Evolutionary conservation across 495 filamentous ascomycete species (phyloP).

Genomic region (Articulospora tetracladia): DNA sequence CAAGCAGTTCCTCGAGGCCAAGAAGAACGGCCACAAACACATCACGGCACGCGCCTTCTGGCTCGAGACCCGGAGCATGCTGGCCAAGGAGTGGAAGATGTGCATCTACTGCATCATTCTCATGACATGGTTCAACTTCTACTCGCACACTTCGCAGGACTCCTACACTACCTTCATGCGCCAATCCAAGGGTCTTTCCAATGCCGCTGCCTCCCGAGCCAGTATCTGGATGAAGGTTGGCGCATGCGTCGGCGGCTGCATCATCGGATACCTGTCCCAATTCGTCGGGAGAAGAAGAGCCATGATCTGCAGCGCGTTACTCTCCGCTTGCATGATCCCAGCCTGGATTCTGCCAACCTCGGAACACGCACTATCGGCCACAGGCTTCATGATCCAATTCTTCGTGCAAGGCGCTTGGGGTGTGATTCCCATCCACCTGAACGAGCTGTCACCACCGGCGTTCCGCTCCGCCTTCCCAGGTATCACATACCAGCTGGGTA

Average conservation of each 20-base stretch:
- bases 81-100: constrained; percentile 66
- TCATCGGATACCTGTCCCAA: constrained; percentile 68
- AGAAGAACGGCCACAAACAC: constrained; percentile 44
- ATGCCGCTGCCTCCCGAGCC: constrained; percentile 57
- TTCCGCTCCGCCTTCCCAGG: constrained; percentile 70
- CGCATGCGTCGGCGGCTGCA: constrained; percentile 68
- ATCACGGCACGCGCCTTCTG: constrained; percentile 53
- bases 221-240: constrained; percentile 62
- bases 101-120: constrained; percentile 66
- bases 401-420: constrained; percentile 78
- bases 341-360: constrained; percentile 65
- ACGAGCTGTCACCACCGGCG: constrained; percentile 69
- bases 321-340: constrained; percentile 58
- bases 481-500: constrained; percentile 68
- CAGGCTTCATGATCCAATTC: constrained; percentile 75
- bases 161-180: constrained; percentile 75
- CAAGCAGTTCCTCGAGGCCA: constrained; percentile 63
- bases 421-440: constrained; percentile 74
- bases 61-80: constrained; percentile 57
- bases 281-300: constrained; percentile 65
- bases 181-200: constrained; percentile 59
- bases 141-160: constrained; percentile 35
- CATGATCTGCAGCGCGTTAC: constrained; percentile 56
- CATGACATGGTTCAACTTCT: constrained; percentile 61
- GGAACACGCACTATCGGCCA: constrained; percentile 54